Evolutionary conservation across 768 basidiomycete genomes (phyloP), one percentile per base, ranked within the genome.

Genomic region (Naganishia randhawae): DNA sequence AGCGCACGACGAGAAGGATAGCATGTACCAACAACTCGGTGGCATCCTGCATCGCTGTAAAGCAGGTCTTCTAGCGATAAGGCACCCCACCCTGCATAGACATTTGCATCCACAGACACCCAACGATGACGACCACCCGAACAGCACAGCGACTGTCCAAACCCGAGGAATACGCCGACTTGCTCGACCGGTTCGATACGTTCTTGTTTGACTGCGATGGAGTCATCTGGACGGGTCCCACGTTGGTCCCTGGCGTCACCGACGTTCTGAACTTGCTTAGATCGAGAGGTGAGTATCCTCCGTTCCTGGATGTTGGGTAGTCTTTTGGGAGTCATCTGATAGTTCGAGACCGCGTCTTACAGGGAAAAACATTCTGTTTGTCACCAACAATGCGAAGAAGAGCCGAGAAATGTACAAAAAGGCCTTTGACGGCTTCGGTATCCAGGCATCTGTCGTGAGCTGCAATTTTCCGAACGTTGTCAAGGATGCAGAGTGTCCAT

Each of bases 131-230:
- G 32, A 29, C n/a, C n/a, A n/a, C n/a, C n/a, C n/a, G 27, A 22
- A 37, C 35, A 32, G 8, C 33, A 27, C 33, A 68, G 27, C 71
- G 66, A 25, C 72, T 80, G 0, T 69, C 71, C 3, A 71, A 76
- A 7, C 62, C 71, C 5, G 75, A 77, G 54, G 73, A 80, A 37
- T 85, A 84, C 74, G 70, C 74, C 32, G 68, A 68, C 48, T 80
- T 85, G 39, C 69, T 85, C 32, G 82, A 84, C 73, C 81, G 85
- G 75, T 92, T 89, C 78, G 94, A 96, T 76, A 95, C 93, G 25
- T 94, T 93, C 87, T 84, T 97, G 81, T 91, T 96, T 71, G 93
- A 97, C 80, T 97, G 93, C 77, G 93, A 97, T 76, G 94, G 93
- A 16, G 94, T 97, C 22, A 83, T 97, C 35, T 97, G 94, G 91